Conservation (phyloP, 305 asterid species). For the Euphrasia arctica region DNA sequence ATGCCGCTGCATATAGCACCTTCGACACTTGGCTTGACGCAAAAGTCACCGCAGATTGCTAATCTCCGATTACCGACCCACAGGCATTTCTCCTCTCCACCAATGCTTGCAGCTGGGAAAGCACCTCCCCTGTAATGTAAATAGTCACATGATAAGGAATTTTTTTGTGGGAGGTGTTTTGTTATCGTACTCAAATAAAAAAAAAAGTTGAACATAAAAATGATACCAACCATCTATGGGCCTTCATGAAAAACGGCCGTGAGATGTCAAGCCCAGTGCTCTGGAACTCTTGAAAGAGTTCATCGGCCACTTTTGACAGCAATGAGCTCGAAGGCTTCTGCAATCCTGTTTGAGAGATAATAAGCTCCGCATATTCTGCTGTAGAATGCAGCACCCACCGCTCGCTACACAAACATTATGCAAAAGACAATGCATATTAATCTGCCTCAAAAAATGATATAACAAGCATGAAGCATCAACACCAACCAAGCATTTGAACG, state of each 20-base stretch:
- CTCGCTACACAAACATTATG: slow-evolving; percentile 43
- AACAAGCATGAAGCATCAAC: slow-evolving; percentile 1
- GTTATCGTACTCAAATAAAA: not conserved
- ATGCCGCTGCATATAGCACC: slow-evolving; percentile 79
- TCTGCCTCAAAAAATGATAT: not conserved
- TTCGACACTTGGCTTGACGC: slow-evolving; percentile 68
- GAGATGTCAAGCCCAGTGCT: slow-evolving; percentile 54
- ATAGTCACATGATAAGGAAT: slow-evolving; percentile 16
- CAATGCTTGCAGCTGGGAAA: slow-evolving; percentile 62
- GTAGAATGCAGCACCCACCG: slow-evolving; percentile 94
- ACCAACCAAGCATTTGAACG: slow-evolving; percentile 59
- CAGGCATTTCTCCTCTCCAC: slow-evolving; percentile 62
- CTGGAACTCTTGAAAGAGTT: slow-evolving; percentile 65
- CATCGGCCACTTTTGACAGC: slow-evolving; percentile 69
- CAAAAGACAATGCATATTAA: not conserved
- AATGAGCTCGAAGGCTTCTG: slow-evolving; percentile 62
- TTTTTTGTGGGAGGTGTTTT: not conserved
- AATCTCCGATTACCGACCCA: slow-evolving; percentile 58
- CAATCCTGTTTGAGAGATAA: slow-evolving; percentile 69
- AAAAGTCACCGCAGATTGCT: slow-evolving; percentile 82
- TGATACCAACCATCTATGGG: slow-evolving; percentile 78
- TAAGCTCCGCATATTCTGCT: slow-evolving; percentile 57
- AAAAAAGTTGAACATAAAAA: slow-evolving; percentile 15
- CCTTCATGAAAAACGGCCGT: slow-evolving; percentile 68
- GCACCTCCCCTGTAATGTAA: slow-evolving; percentile 65